Evolutionary conservation across 2,329 filamentous ascomycete genomes (phyloP).

Genomic region (Corinectria fuckeliana): DNA sequence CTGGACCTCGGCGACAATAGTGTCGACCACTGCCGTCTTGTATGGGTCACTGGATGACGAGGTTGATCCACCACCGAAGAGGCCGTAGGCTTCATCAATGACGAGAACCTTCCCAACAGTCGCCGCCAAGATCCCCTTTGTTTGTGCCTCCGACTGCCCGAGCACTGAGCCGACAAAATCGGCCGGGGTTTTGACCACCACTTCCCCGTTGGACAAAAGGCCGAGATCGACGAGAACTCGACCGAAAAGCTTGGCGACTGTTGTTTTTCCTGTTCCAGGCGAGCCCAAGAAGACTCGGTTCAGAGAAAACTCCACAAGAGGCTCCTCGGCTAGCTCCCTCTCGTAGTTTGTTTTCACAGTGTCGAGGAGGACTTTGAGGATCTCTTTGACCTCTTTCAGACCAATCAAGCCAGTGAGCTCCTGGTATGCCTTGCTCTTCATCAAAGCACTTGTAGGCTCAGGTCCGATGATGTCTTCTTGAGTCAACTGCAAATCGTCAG

Average conservation of each 20-base stretch:
- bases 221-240: constrained; percentile 72
- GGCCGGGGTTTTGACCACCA: constrained; percentile 73
- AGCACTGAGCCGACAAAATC: constrained; percentile 73
- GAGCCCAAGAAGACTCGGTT: constrained; percentile 75
- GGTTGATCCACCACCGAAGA: constrained; percentile 55
- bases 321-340: constrained; percentile 68
- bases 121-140: constrained; percentile 72
- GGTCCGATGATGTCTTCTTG: constrained; percentile 76
- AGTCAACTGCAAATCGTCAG: constrained; percentile 66
- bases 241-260: constrained; percentile 76
- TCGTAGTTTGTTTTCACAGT: constrained; percentile 68
- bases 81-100: constrained; percentile 80
- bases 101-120: constrained; percentile 77
- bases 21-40: constrained; percentile 73
- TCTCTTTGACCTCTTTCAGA: constrained; percentile 66
- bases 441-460: constrained; percentile 62
- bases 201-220: constrained; percentile 71
- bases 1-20: constrained; percentile 76
- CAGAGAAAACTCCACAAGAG: constrained; percentile 63
- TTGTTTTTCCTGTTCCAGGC: constrained; percentile 80
- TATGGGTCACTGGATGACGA: constrained; percentile 46
- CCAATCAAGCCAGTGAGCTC: constrained; percentile 66
- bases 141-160: constrained; percentile 73
- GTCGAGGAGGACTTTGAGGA: constrained; percentile 64
- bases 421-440: constrained; percentile 60